These are phyloP conservation scores for Lecanicillium sp. DNA, from an alignment of 2,329 filamentous ascomycete genomes.

Conservation along the genomic window DNA sequence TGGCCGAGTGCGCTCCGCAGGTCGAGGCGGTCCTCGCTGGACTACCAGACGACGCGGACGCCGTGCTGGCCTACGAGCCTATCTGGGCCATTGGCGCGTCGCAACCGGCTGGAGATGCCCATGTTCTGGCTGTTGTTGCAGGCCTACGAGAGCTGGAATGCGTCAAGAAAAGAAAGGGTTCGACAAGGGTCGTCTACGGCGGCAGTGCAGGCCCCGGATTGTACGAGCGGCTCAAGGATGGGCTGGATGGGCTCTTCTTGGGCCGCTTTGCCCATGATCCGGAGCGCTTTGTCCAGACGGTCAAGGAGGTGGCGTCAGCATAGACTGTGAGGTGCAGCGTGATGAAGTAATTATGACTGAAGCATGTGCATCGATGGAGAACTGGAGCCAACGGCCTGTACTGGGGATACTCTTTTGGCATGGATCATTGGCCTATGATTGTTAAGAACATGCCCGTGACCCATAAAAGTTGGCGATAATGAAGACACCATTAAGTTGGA, in stretches of 20 bases:
- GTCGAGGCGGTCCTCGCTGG: conserved; percentile 54
- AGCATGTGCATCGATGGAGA: no score
- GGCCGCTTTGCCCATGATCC: conserved; percentile 76
- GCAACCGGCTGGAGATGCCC: conserved; percentile 61
- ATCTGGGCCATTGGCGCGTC: conserved; percentile 81
- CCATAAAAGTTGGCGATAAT: no score
- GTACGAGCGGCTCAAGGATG: conserved; percentile 57
- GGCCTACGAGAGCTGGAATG: conserved; percentile 49
- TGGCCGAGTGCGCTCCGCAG: conserved; percentile 58
- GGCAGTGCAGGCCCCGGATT: conserved; percentile 75
- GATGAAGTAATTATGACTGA: no score
- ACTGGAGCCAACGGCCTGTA: no score
- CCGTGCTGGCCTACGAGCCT: conserved; percentile 78
- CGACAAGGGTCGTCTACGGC: conserved; percentile 68
- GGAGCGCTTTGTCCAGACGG: conserved; percentile 60
- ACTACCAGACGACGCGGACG: conserved; percentile 53
- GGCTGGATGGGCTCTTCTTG: conserved; percentile 72
- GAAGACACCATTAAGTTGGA: no score
- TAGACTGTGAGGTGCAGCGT: conserved; percentile 10
- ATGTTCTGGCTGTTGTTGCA: conserved; percentile 63
- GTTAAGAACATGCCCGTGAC: no score
- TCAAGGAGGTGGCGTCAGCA: conserved; percentile 56
- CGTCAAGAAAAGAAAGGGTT: conserved; percentile 41
- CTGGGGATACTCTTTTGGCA: no score
- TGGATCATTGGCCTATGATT: no score